Percentiles rank a stretch among this genome's conserved stretches.
Conservation (phyloP, 202 grass and related monocot species). For the Elaeis oleifera region DNA sequence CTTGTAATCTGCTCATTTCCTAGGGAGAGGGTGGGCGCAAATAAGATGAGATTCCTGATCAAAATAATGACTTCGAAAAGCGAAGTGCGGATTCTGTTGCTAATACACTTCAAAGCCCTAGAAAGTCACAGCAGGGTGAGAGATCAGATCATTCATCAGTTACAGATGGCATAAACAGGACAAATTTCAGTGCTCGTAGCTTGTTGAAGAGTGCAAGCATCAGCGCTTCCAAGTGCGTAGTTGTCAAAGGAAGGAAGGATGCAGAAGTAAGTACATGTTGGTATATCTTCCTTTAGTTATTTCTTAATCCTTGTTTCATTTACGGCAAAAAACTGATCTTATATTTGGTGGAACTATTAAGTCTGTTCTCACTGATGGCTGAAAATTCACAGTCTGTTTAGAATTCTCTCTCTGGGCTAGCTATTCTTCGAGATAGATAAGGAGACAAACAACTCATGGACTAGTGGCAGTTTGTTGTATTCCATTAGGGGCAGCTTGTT, state of each 20-base stretch:
- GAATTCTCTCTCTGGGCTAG: no score
- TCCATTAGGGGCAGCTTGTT: no score
- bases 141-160: conserved; percentile 45
- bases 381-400: no score
- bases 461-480: no score
- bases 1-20: conserved; percentile 7
- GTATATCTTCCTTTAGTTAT: neutral
- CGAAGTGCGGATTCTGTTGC: conserved; percentile 37
- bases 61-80: conserved; percentile 31
- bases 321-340: neutral
- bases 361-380: no score
- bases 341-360: neutral
- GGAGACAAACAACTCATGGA: no score
- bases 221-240: conserved; percentile 67
- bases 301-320: neutral
- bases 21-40: conserved; percentile 59
- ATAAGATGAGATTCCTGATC: conserved; percentile 34
- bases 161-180: conserved; percentile 51
- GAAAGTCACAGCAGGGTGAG: conserved; percentile 46
- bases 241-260: conserved; percentile 47
- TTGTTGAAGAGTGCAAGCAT: conserved; percentile 91
- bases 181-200: conserved; percentile 45
- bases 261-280: conserved; percentile 36
- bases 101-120: conserved; percentile 20
- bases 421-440: no score